These are phyloP conservation scores for Calonectria pseudoturangicola DNA, from an alignment of 2,329 filamentous ascomycete genomes.

Conservation along the genomic window DNA sequence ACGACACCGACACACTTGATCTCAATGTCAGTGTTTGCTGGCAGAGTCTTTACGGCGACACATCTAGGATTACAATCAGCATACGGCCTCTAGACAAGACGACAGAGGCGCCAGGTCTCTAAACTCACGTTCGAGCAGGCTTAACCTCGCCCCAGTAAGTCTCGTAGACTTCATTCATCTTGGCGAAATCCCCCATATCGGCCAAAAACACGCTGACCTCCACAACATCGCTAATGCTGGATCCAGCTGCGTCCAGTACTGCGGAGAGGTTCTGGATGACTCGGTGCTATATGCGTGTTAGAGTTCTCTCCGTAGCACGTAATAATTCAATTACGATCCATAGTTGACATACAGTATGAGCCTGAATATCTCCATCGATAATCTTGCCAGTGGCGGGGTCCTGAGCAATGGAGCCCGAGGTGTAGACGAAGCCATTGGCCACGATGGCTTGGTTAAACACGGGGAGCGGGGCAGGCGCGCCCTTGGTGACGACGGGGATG, in stretches of 20 bases:
- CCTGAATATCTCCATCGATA: slow-evolving; percentile 78
- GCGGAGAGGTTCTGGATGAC: slow-evolving; percentile 82
- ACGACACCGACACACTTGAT: slow-evolving; percentile 55
- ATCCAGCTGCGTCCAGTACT: slow-evolving; percentile 81
- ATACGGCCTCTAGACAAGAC: neutral
- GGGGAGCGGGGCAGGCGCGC: slow-evolving; percentile 47
- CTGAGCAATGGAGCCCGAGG: slow-evolving; percentile 82
- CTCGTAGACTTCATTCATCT: slow-evolving; percentile 84
- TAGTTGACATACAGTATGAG: slow-evolving; percentile 71
- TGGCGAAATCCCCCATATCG: slow-evolving; percentile 82
- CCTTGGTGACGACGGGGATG: slow-evolving; percentile 49
- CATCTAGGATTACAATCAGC: slow-evolving; percentile 48
- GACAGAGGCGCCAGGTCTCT: neutral
- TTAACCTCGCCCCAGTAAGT: slow-evolving; percentile 76
- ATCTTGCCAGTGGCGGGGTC: slow-evolving; percentile 73
- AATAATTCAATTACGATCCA: neutral
- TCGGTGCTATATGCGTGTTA: slow-evolving; percentile 62
- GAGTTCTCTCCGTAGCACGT: neutral
- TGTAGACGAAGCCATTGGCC: slow-evolving; percentile 80
- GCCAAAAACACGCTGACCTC: slow-evolving; percentile 84
- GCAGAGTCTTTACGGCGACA: slow-evolving; percentile 57
- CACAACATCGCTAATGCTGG: slow-evolving; percentile 77
- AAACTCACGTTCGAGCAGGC: slow-evolving; percentile 61
- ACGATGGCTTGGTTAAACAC: slow-evolving; percentile 58
- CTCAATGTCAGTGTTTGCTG: slow-evolving; percentile 55